Base-by-base conservation (phyloP, 805 yeast species). In the Dipodascus albidus region DNA sequence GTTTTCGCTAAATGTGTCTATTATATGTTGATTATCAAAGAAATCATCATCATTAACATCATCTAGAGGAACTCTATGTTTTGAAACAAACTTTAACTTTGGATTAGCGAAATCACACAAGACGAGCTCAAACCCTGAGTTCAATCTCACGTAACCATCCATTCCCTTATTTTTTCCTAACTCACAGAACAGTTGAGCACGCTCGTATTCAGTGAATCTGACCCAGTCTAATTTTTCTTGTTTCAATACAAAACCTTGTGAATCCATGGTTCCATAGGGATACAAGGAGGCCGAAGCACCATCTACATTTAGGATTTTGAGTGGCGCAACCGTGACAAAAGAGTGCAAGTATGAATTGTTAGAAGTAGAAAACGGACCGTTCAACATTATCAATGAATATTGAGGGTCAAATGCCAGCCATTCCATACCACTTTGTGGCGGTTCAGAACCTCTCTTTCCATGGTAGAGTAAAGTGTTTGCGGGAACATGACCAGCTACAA, bases 261-360 rank as follows among this genome's bases (percentile, higher is more conserved):
- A 73, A 60, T 82, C 87, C 85, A 80, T 80, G 60, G 78, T 81
- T 2, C 85, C 85, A 1, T 79, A 71, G 1, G 53, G 42, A 0
- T 74, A 67, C 62, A 81, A 81, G 0, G 85, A 79, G n/a, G 85
- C 87, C 24, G 84, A 79, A 0, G 85, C 84, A 3, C 87, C 87
- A 56, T 81, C 85, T n/a, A 82, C 62, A 51, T 74, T 72, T 3
- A 82, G 67, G 27, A 81, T 60, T 57, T 71, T 75, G 51, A 81
- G 62, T 2, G 83, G 81, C 55, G 67, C 69, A 2, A 64, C 66
- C 8, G 74, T 76, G 55, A 70, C 66, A 57, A 79, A 79, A 0
- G 84, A 78, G 57, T 74, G 66, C 50, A 79, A 54, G 19, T 64
- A 58, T 3, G 64, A 38, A 24, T 23, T 47, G 50, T 2, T 33